Conservation (phyloP, 23 red algal species). For the Gracilaria domingensis region DNA sequence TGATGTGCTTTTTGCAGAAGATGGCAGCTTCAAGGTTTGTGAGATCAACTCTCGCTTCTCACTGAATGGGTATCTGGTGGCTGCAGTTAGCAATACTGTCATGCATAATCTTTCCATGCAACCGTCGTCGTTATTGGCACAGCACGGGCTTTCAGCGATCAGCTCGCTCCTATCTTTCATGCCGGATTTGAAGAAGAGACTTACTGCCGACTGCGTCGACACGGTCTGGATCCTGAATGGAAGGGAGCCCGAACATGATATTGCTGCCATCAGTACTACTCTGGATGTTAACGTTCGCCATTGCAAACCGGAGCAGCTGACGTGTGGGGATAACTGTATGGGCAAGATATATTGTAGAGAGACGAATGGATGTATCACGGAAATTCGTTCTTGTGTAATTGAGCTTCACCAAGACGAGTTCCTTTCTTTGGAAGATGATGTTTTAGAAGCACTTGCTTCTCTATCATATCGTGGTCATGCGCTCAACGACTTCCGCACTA, state of each 20-base stretch:
- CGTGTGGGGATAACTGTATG: background rate
- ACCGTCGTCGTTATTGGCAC: slow-evolving; percentile 1
- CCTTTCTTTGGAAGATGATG: slow-evolving; percentile 6
- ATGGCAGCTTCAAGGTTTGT: background rate
- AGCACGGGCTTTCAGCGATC: background rate
- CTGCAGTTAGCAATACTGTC: background rate
- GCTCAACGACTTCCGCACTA: slow-evolving; percentile 29
- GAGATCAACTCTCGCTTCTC: slow-evolving; percentile 22
- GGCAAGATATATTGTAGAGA: slow-evolving; percentile 16
- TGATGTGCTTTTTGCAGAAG: slow-evolving; percentile 16
- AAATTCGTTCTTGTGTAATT: slow-evolving; percentile 18
- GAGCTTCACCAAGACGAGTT: slow-evolving; percentile 29
- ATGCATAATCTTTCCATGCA: background rate
- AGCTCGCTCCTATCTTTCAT: slow-evolving; percentile 14
- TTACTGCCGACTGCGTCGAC: background rate
- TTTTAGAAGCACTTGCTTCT: slow-evolving; percentile 1
- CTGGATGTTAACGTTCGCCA: slow-evolving; percentile 9
- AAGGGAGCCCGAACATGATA: background rate
- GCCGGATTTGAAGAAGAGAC: slow-evolving; percentile 17
- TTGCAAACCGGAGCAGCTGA: background rate
- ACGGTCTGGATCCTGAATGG: slow-evolving; percentile 15
- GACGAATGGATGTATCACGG: background rate
- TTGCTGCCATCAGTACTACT: background rate
- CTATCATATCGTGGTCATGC: background rate
- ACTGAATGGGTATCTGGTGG: slow-evolving; percentile 25